Evolutionary conservation across 2,329 filamentous ascomycete genomes (phyloP).

Genomic region (Pyrenophora seminiperda): DNA sequence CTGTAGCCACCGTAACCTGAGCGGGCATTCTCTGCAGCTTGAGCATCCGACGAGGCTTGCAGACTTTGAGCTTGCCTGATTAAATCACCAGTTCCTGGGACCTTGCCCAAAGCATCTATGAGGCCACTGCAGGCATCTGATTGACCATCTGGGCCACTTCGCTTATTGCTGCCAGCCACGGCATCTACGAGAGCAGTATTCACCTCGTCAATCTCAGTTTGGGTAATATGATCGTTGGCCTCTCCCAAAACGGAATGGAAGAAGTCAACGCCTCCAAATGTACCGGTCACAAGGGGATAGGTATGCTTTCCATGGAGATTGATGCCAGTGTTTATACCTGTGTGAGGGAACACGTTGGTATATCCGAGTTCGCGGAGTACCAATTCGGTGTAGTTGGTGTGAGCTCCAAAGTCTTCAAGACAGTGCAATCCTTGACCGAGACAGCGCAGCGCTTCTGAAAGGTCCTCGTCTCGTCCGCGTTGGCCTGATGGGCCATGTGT

Average conservation of each 20-base stretch:
- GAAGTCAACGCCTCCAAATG: conserved; percentile 60
- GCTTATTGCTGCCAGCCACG: conserved; percentile 29
- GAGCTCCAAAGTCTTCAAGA: conserved; percentile 60
- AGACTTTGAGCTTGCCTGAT: conserved; percentile 54
- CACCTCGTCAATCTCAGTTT: conserved; percentile 55
- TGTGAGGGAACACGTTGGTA: conserved; percentile 58
- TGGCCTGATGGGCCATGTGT: conserved; percentile 51
- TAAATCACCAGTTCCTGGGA: conserved; percentile 64
- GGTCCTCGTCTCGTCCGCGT: conserved; percentile 51
- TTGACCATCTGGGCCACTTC: conserved; percentile 40
- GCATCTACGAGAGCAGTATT: conserved; percentile 53
- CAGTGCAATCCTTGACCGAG: conserved; percentile 60
- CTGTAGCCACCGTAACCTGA: conserved; percentile 46
- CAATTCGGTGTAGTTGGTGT: conserved; percentile 62
- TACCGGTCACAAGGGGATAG: conserved; percentile 60
- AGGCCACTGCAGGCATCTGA: conserved; percentile 52
- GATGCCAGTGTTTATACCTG: conserved; percentile 54
- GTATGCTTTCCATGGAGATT: conserved; percentile 55
- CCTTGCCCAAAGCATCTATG: conserved; percentile 72
- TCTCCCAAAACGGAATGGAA: conserved; percentile 58
- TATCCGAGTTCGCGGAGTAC: conserved; percentile 59
- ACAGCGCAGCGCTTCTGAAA: conserved; percentile 56
- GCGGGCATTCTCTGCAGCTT: conserved; percentile 54
- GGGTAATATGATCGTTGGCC: conserved; percentile 56
- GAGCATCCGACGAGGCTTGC: conserved; percentile 55